Conservation (phyloP, 768 basidiomycete species). For the Mycena pura region DNA sequence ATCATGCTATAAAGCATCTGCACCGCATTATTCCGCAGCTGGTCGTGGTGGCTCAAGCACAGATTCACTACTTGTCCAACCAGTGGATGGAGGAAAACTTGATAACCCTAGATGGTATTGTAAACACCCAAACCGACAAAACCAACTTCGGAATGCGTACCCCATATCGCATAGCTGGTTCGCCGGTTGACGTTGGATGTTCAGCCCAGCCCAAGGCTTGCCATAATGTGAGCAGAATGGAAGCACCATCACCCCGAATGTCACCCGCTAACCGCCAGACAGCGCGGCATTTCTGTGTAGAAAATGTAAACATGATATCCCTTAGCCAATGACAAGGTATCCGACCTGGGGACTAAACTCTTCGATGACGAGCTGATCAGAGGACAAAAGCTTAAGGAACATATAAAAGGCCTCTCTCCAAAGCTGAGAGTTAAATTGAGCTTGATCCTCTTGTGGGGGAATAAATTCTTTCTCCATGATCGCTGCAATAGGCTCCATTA, state of each 20-base stretch:
- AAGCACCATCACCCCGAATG: slow-evolving; percentile 89
- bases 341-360: slow-evolving; percentile 91
- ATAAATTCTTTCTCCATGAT: slow-evolving; percentile 85
- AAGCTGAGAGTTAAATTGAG: slow-evolving; percentile 73
- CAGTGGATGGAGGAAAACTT: slow-evolving; percentile 79
- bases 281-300: slow-evolving; percentile 87
- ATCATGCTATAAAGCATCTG: slow-evolving; percentile 97
- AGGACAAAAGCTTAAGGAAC: slow-evolving; percentile 84
- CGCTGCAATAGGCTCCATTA: slow-evolving; percentile 81
- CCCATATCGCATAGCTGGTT: slow-evolving; percentile 67
- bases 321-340: not conserved
- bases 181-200: slow-evolving; percentile 56
- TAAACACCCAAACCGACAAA: slow-evolving; percentile 11
- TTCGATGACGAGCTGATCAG: slow-evolving; percentile 91
- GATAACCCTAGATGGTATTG: slow-evolving; percentile 68
- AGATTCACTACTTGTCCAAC: slow-evolving; percentile 91
- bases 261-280: slow-evolving; percentile 98
- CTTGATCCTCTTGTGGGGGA: slow-evolving; percentile 66
- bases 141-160: slow-evolving; percentile 49
- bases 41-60: slow-evolving; percentile 94
- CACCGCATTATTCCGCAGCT: slow-evolving; percentile 87
- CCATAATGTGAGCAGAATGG: slow-evolving; percentile 83
- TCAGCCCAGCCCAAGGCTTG: slow-evolving; percentile 83
- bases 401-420: slow-evolving; percentile 87
- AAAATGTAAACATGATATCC: slow-evolving; percentile 13